phyloP scores from a whole-genome alignment of 140 eudicot genomes.

The Stevia rebaudiana region DNA sequence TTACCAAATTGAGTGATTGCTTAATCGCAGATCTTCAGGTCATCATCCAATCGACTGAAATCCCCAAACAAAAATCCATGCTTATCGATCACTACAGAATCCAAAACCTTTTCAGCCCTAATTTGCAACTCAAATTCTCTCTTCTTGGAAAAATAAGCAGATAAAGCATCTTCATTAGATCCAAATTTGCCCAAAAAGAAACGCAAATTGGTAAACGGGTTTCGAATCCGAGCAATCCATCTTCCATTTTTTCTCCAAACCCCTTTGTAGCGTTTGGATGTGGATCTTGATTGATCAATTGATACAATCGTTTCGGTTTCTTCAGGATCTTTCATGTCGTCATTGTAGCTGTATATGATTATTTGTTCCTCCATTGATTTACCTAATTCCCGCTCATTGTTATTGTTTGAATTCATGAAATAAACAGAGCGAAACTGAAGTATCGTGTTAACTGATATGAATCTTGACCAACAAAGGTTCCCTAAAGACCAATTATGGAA shows the following conservation, averaged over 20 bases:
- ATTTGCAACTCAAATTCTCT: conserved; percentile 15
- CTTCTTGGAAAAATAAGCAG: conserved; percentile 26
- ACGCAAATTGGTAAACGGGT: conserved; percentile 21
- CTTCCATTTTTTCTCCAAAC: conserved; percentile 31
- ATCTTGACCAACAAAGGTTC: not conserved
- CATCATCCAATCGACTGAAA: conserved; percentile 31
- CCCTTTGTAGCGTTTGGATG: conserved; percentile 29
- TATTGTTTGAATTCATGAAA: not conserved
- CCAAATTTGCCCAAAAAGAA: conserved; percentile 22
- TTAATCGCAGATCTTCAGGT: conserved; percentile 21
- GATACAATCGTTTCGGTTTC: conserved; percentile 20
- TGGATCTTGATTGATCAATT: conserved; percentile 14
- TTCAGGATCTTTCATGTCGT: conserved; percentile 23
- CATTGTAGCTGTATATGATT: conserved; percentile 17
- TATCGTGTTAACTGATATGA: not conserved
- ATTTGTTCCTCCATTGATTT: not conserved
- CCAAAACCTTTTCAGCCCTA: not conserved
- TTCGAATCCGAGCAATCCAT: conserved; percentile 32
- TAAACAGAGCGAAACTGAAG: too few species aligned
- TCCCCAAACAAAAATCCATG: conserved; percentile 31
- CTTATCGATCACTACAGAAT: conserved; percentile 28
- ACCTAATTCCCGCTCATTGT: not conserved
- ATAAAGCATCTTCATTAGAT: conserved; percentile 16
- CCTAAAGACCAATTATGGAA: too few species aligned
- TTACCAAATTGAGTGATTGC: not conserved